These are phyloP conservation scores for Septoria petroselini DNA, from an alignment of 2,329 filamentous ascomycete genomes.

Conservation along the genomic window DNA sequence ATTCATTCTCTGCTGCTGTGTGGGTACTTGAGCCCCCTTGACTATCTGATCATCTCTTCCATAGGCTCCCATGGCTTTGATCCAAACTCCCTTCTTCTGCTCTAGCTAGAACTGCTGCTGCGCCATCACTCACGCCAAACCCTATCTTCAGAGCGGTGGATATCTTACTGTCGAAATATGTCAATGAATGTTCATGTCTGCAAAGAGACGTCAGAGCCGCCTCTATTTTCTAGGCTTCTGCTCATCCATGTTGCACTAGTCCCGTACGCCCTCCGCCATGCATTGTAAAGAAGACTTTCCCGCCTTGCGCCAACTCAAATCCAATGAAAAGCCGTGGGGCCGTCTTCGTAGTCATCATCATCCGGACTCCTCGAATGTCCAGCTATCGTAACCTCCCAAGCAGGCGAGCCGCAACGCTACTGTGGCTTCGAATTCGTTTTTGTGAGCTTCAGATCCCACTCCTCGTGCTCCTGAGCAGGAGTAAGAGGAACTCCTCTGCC, in stretches of 20 bases:
- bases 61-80: too few relatives aligned
- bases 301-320: constrained; percentile 5
- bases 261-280: constrained; percentile 8
- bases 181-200: constrained; percentile 2
- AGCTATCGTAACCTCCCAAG: constrained; percentile 6
- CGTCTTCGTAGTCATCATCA: background rate
- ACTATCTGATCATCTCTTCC: too few relatives aligned
- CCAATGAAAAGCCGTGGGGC: constrained; percentile 3
- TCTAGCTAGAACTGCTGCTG: background rate
- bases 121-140: background rate
- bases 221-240: background rate
- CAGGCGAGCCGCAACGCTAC: constrained; percentile 14
- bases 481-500: constrained; percentile 19
- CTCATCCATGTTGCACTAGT: background rate
- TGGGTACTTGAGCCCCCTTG: too few relatives aligned
- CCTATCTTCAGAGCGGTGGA: background rate
- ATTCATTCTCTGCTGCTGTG: too few relatives aligned
- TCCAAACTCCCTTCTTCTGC: background rate
- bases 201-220: background rate
- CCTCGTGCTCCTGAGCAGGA: constrained; percentile 29
- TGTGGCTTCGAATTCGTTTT: constrained; percentile 22
- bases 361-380: background rate
- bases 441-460: constrained; percentile 21
- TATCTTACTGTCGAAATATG: constrained; percentile 11
- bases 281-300: background rate